Base-by-base conservation (phyloP, 306 rosid genomes). In the Cucumis melo region DNA sequence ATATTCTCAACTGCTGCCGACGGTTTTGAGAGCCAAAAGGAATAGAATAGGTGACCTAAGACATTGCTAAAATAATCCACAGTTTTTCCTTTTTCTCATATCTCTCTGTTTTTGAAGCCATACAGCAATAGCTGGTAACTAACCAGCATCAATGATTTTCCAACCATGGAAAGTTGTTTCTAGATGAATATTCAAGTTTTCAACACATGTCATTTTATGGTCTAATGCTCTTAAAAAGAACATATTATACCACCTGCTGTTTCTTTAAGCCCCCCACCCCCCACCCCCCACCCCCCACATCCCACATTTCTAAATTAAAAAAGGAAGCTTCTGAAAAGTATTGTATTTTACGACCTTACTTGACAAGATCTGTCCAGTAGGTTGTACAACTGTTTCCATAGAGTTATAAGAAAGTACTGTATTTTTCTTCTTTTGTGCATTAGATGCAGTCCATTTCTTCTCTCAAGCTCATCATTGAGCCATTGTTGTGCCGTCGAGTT, bases 1-100 rank as follows among this genome's bases (percentile, higher is more conserved):
- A 70, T 70, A 70, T 70, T 70, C 58, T 70, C 57, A 70, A 70
- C 75, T 8, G 15, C 58, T 70, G 39, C 75, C 75, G 75, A 70
- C 75, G 57, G 58, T 68, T 42, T 42, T 68, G 34, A 13, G 56
- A 41, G 74, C 11, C 41, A 61, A 8, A 8, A 15, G n/a, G 20
- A 65, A 38, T 65, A n/a, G 48, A 64, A 38, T 38, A 64, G 46
- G 72, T 64, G 50, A 38, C 54, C 51, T 41, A 39, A n/a, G 73
- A 66, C 71, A 66, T 19, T 66, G 75, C 75, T 44, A 68, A 42
- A 42, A 68, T 23, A 42, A 68, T 68, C 56, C n/a, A 68, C 57
- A n/a, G 73, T 66, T 66, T 66, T 38, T 41, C 4, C 20, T n/a
- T 38, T 38, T 64, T 64, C 15, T 38, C 10, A 34, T 66, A 9